phyloP scores from a whole-genome alignment of 495 filamentous ascomycete genomes.

The Lentithecium fluviatile region DNA sequence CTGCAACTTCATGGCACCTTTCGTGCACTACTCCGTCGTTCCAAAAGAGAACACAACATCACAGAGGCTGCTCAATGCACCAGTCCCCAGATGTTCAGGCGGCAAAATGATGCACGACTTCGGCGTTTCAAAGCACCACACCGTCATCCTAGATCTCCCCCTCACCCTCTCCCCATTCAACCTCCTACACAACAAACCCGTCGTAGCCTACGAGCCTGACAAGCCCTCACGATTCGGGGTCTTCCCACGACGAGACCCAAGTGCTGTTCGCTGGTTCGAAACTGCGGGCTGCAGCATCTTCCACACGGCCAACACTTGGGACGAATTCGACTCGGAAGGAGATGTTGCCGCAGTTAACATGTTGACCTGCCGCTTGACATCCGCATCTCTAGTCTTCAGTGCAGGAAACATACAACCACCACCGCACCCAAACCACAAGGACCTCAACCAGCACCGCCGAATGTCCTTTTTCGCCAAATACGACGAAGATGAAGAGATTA shows the following conservation, averaged over 20 bases:
- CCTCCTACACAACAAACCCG: constrained; percentile 51
- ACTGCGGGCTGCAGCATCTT: constrained; percentile 64
- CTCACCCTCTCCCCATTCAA: constrained; percentile 62
- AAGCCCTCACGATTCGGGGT: constrained; percentile 59
- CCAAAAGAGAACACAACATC: constrained; percentile 29
- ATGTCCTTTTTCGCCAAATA: constrained; percentile 43
- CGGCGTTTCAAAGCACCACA: constrained; percentile 58
- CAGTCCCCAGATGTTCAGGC: constrained; percentile 56
- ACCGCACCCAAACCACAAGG: not conserved
- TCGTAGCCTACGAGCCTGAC: constrained; percentile 55
- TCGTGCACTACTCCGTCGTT: constrained; percentile 64
- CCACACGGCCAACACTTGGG: constrained; percentile 68
- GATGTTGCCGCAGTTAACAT: constrained; percentile 52
- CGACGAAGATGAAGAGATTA: constrained; percentile 28
- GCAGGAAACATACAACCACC: constrained; percentile 57
- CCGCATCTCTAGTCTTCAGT: constrained; percentile 57
- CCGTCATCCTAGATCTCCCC: constrained; percentile 65
- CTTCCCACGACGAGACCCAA: constrained; percentile 58
- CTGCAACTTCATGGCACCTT: constrained; percentile 58
- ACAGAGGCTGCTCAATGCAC: constrained; percentile 45
- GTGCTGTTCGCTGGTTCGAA: constrained; percentile 60
- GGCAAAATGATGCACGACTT: constrained; percentile 74
- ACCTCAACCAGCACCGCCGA: not conserved
- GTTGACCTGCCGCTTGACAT: constrained; percentile 61
- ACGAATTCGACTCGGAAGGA: constrained; percentile 36